phyloP scores from a whole-genome alignment of 495 filamentous ascomycete genomes.

The Daldinia decipiens region DNA sequence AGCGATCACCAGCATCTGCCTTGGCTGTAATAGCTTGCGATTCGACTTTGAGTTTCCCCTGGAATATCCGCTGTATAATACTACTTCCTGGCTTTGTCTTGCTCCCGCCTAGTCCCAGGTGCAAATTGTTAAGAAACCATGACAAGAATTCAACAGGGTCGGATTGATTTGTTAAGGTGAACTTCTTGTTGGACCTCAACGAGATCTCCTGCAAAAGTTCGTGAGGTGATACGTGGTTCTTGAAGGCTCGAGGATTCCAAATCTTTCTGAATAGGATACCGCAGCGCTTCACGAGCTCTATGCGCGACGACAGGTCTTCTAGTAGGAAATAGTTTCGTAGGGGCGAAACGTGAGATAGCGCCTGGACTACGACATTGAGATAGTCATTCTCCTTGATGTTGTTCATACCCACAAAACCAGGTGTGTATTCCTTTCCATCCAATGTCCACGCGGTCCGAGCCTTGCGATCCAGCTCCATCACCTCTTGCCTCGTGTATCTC shows the following conservation, averaged over 20 bases:
- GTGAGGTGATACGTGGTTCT: slow-evolving; percentile 95
- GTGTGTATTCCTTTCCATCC: slow-evolving; percentile 82
- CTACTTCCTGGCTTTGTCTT: slow-evolving; percentile 83
- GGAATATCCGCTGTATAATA: slow-evolving; percentile 91
- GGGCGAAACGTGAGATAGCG: slow-evolving; percentile 87
- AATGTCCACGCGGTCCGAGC: slow-evolving; percentile 81
- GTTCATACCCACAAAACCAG: slow-evolving; percentile 98
- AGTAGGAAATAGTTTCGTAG: slow-evolving; percentile 94
- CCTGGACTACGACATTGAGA: slow-evolving; percentile 94
- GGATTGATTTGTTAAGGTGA: slow-evolving; percentile 88
- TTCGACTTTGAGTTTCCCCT: slow-evolving; percentile 90
- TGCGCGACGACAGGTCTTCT: slow-evolving; percentile 69
- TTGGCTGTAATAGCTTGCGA: slow-evolving; percentile 93
- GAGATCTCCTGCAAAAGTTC: slow-evolving; percentile 96
- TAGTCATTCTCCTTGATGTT: slow-evolving; percentile 99
- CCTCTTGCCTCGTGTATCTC: slow-evolving; percentile 80
- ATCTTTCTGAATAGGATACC: slow-evolving; percentile 94
- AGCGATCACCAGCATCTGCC: slow-evolving; percentile 84
- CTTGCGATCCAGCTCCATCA: slow-evolving; percentile 81
- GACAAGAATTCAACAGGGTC: slow-evolving; percentile 96
- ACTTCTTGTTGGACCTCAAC: slow-evolving; percentile 87
- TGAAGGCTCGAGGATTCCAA: slow-evolving; percentile 98
- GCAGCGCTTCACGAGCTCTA: slow-evolving; percentile 77
- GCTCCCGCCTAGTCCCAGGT: slow-evolving; percentile 89
- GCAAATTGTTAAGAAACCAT: slow-evolving; percentile 97